Evolutionary conservation across 2,329 filamentous ascomycete genomes (phyloP), one percentile per base, ranked within the genome.

Genomic region (Coniella vitis): DNA sequence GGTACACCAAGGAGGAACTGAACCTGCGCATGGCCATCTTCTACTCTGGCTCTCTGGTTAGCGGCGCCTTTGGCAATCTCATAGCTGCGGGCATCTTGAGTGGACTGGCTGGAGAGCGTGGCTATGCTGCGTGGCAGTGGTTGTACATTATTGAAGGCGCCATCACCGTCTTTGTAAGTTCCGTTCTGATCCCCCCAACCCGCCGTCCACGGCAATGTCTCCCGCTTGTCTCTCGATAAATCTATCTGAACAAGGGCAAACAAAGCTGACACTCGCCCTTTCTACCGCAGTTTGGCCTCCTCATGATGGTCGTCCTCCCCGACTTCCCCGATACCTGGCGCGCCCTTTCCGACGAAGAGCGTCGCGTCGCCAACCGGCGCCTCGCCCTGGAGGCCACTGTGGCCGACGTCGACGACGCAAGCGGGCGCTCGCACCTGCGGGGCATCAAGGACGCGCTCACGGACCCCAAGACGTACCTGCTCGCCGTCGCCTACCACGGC

Each of bases 1-100:
- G 52, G 51, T 51, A 53, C 21, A 53, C 51, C 1, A 51, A 51
- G 32, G 37, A 45, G 35, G 51, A 53, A 21, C 48, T 53, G 0
- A 47, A 48, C 9, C 21, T 53, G 10, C 51, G 51, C 16, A 51
- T 53, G 51, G 51, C 48, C 14, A 53, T 53, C 16, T 53, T 53
- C 40, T 53, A 51, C 37, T 51, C 48, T 2, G 48, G 48, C 2
- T 47, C 48, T 4, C 35, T 51, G 3, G 44, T 53, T 37, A 51
- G 47, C 16, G 51, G 51, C 10, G 51, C 51, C 2, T 53, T 53
- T 13, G 51, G 51, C 12, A 51, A 51, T 19, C 31, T 53, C 37
- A 51, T 53, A 25, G 51, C 51, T 4, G 46, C 49, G 12, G 52
- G 46, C 16, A 51, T 54, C 9, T 16, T 53, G 35, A 50, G 34